phyloP scores from a whole-genome alignment of 2,329 filamentous ascomycete genomes.

The Aureobasidium sp. region DNA sequence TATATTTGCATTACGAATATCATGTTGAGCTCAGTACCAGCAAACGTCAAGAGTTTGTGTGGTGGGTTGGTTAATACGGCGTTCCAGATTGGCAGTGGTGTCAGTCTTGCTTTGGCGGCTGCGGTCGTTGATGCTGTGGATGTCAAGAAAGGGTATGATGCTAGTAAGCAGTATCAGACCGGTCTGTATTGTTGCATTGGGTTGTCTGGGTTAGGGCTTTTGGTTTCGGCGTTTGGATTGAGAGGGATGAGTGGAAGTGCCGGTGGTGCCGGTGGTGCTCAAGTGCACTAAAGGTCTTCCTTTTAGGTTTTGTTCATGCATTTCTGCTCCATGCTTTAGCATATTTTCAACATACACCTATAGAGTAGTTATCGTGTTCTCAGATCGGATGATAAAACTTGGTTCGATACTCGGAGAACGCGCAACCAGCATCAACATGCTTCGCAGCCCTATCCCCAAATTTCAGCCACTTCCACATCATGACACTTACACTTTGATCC shows the following conservation, averaged over 20 bases:
- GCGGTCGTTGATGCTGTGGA: conserved; percentile 32
- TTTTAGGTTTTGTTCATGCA: no score
- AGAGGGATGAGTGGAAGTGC: not conserved
- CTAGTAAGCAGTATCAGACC: conserved; percentile 29
- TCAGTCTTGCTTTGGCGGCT: conserved; percentile 32
- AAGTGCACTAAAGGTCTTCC: not conserved
- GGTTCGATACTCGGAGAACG: no score
- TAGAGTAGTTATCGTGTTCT: not conserved
- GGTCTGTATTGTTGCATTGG: conserved; percentile 36
- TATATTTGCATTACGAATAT: conserved; percentile 36
- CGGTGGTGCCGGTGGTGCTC: not conserved
- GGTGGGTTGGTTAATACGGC: conserved; percentile 37
- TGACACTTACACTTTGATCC: not conserved
- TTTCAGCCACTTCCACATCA: not conserved
- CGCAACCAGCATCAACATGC: not conserved
- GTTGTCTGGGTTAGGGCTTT: conserved; percentile 29
- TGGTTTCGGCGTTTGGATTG: conserved; percentile 11
- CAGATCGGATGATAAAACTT: no score
- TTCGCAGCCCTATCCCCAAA: not conserved
- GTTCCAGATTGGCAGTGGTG: conserved; percentile 35
- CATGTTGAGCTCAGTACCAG: conserved; percentile 31
- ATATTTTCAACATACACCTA: not conserved
- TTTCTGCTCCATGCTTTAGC: not conserved
- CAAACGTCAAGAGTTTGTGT: conserved; percentile 33
- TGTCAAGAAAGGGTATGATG: conserved; percentile 26